Evolutionary conservation across 2,329 filamentous ascomycete species (phyloP).

Genomic region (Pyricularia sp.): DNA sequence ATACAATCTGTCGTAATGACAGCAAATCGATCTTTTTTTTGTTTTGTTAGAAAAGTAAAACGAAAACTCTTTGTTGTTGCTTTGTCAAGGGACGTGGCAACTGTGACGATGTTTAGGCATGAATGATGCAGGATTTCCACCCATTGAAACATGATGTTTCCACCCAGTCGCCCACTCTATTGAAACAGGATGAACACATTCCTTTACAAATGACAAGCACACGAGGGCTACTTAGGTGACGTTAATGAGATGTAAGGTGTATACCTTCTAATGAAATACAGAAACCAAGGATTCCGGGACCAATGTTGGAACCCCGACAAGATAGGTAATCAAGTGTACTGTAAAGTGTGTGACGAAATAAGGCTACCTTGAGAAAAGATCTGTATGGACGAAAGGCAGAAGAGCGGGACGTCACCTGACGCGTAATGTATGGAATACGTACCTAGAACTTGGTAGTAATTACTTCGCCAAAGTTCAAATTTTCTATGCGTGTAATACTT

Average conservation of each 20-base stretch:
- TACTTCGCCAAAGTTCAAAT: background rate
- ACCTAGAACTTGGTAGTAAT: too few relatives aligned
- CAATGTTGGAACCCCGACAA: background rate
- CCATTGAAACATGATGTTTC: background rate
- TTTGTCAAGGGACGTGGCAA: background rate
- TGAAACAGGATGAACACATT: background rate
- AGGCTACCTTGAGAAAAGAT: background rate
- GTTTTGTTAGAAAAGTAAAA: background rate
- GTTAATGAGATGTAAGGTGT: background rate
- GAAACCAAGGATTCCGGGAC: background rate
- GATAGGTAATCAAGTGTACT: background rate
- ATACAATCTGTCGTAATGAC: background rate
- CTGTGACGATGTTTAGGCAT: background rate
- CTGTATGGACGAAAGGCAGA: background rate
- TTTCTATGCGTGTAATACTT: background rate
- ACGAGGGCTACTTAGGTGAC: background rate
- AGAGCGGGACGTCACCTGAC: background rate
- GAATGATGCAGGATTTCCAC: background rate
- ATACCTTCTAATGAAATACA: background rate
- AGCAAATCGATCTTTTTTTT: background rate
- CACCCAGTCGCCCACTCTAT: background rate
- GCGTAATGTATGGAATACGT: background rate
- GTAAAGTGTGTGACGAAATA: background rate
- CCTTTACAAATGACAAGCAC: background rate
- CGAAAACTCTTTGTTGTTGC: background rate